These are phyloP conservation scores for Lycium barbarum DNA, from an alignment of 257 asterid genomes.

Conservation along the genomic window DNA sequence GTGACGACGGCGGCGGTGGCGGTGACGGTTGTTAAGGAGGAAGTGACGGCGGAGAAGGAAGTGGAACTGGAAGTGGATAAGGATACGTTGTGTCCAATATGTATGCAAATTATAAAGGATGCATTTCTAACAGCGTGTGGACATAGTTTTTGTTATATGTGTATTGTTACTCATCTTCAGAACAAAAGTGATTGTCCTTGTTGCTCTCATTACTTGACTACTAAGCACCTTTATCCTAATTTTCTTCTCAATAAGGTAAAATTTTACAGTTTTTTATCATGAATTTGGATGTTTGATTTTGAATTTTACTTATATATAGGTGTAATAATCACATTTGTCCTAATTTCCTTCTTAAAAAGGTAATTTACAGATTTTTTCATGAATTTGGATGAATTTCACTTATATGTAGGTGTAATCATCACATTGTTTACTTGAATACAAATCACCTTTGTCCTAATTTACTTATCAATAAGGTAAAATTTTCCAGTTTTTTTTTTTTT, in stretches of 20 bases:
- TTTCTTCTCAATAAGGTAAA: slow-evolving; percentile 86
- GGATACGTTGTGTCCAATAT: slow-evolving; percentile 87
- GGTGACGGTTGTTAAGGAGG: not conserved
- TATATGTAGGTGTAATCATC: not conserved
- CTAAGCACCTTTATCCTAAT: slow-evolving; percentile 77
- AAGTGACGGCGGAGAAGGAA: slow-evolving; percentile 31
- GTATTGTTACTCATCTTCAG: slow-evolving; percentile 81
- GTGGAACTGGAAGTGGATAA: slow-evolving; percentile 54
- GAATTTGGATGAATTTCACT: not conserved
- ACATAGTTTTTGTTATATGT: slow-evolving; percentile 91
- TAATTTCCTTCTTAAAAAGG: not conserved
- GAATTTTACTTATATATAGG: too few species aligned
- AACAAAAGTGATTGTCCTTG: slow-evolving; percentile 94
- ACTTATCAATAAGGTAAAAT: not conserved
- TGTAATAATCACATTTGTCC: not conserved
- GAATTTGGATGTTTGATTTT: not conserved
- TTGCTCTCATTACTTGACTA: slow-evolving; percentile 76
- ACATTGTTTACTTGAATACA: not conserved
- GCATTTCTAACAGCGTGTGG: slow-evolving; percentile 90
- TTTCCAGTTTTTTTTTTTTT: not conserved
- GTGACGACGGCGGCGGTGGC: not conserved
- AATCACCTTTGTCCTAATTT: not conserved
- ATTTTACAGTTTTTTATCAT: not conserved
- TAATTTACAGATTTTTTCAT: not conserved
- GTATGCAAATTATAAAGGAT: slow-evolving; percentile 90